phyloP scores from a whole-genome alignment of 352 stramenopile genomes.

The Pythium myriotylum region DNA sequence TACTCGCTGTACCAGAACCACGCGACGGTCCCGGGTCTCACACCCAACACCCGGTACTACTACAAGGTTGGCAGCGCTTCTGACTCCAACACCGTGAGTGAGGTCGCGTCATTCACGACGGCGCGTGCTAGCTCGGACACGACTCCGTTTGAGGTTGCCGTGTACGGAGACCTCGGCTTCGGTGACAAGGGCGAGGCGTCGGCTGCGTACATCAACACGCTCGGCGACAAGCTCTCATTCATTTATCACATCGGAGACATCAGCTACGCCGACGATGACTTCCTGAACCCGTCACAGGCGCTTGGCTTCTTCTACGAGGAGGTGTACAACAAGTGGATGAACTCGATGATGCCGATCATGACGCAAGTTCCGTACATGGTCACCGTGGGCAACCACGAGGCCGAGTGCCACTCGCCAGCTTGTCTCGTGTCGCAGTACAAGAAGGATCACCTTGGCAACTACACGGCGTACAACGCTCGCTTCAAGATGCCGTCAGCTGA shows the following conservation, averaged over 20 bases:
- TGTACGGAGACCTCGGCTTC: conserved; percentile 62
- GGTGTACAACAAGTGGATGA: conserved; percentile 88
- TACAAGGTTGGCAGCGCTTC: conserved; percentile 32
- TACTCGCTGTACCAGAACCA: conserved; percentile 55
- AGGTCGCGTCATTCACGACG: conserved; percentile 39
- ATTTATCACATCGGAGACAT: conserved; percentile 82
- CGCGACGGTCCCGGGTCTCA: conserved; percentile 36
- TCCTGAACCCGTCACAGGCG: conserved; percentile 18
- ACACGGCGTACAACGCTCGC: conserved; percentile 80
- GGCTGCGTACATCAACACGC: conserved; percentile 41
- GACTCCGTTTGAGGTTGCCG: conserved; percentile 40
- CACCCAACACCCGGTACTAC: conserved; percentile 39
- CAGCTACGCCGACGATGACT: conserved; percentile 43
- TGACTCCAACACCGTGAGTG: neutral
- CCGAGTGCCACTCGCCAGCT: conserved; percentile 76
- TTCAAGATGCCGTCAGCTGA: conserved; percentile 87
- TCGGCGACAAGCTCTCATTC: conserved; percentile 40
- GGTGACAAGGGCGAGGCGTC: conserved; percentile 40
- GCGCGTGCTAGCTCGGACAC: conserved; percentile 27
- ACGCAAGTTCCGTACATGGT: conserved; percentile 84
- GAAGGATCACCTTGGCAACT: conserved; percentile 69
- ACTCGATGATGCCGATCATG: conserved; percentile 55
- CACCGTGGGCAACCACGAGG: conserved; percentile 85
- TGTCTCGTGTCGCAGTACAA: conserved; percentile 55
- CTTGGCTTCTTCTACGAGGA: conserved; percentile 86